Base-by-base conservation (phyloP, 371 early-diverging fungal species). In the Chytridiales sp. region DNA sequence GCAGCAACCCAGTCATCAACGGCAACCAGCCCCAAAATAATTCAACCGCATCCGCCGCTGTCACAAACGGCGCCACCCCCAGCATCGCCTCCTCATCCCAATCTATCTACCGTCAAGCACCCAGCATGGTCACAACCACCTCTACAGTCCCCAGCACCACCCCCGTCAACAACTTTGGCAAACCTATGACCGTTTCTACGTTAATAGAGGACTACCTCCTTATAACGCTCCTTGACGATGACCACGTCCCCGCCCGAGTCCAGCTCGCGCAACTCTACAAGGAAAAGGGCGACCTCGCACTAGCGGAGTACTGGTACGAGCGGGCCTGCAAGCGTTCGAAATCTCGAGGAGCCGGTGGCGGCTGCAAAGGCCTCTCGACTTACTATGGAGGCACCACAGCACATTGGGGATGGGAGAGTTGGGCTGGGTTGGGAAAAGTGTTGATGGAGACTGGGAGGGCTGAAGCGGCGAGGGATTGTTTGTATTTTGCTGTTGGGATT, bases 231-330 rank as follows among this genome's bases (percentile, higher is more conserved):
- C 36, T 79, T 9, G 80, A 79, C 50, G 67, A 67, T 36, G 66
- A 75, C 21, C 77, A 79, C 43, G 44, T 79, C 29, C 67, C 76
- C 15, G 32, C 77, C 1, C 71, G 72, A 17, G 70, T 72, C 22
- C 58, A 69, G 17, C 65, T 77, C 5, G 80, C 70, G 9, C 56
- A 39, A 8, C 46, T 74, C 26, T 69, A 75, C 43, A 22, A 42
- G 26, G 56, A 60, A 27, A 40, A 24, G 0, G 67, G 63, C 41
- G 59, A 68, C 31, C 36, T 56, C 5, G 64, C 62, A 3, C 47
- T 67, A 21, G 69, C 74, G 15, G 72, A 71, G 55, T 64, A 68
- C 40, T 70, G 67, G 67, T 63, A 72, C 41, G 67, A 69, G 48
- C 49, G 69, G 30, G 74, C 76, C 2, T 70, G 70, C 59, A 69